Percentiles rank a stretch among this genome's conserved stretches.
phyloP scores from a whole-genome alignment of 2,329 filamentous ascomycete genomes.

The Madurella mycetomatis region DNA sequence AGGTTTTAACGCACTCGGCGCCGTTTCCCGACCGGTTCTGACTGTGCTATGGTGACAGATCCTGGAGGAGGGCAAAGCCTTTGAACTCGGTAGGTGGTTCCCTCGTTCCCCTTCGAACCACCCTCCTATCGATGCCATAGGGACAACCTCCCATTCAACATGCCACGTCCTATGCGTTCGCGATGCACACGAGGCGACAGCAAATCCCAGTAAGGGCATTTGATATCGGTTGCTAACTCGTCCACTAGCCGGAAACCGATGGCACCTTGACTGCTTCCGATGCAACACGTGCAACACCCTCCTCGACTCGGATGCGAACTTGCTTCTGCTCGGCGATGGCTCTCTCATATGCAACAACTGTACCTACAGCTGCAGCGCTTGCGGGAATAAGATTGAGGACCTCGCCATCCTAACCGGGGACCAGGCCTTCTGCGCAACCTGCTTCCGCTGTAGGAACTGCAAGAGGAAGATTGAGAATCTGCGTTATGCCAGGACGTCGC shows the following conservation, averaged over 20 bases:
- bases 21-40: constrained; percentile 22
- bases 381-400: constrained; percentile 96
- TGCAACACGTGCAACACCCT: constrained; percentile 94
- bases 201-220: not conserved
- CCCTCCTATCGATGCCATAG: not conserved
- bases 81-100: constrained; percentile 74
- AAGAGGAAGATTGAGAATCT: constrained; percentile 98
- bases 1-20: constrained; percentile 32
- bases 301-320: constrained; percentile 96
- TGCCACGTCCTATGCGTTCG: not conserved
- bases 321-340: constrained; percentile 92
- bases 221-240: constrained; percentile 18
- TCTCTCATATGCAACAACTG: constrained; percentile 99
- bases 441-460: constrained; percentile 96
- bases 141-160: too few relatives aligned
- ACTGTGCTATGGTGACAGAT: constrained; percentile 55
- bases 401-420: constrained; percentile 95
- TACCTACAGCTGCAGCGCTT: constrained; percentile 97
- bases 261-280: constrained; percentile 98
- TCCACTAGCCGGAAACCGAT: constrained; percentile 77
- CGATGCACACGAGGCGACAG: not conserved
- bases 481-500: constrained; percentile 92
- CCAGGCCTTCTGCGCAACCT: constrained; percentile 95
- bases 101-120: not conserved
- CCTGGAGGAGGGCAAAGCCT: constrained; percentile 96